Base-by-base conservation (phyloP, 2,329 filamentous ascomycete species). In the Thelonectria rubi region DNA sequence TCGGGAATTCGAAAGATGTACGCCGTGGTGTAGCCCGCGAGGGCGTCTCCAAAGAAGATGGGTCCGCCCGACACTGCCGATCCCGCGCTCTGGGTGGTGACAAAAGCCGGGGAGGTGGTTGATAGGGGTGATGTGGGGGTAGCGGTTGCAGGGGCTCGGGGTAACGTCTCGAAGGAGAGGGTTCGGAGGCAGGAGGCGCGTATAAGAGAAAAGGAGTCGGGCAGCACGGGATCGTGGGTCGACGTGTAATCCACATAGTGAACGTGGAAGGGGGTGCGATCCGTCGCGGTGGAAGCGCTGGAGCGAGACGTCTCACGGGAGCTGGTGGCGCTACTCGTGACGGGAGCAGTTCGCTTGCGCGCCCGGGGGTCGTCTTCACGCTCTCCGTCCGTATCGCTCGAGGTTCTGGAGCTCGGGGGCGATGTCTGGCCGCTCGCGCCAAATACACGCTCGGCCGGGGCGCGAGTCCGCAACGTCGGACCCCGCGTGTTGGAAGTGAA, bases 1-100 rank as follows among this genome's bases (percentile, higher is more conserved):
- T 91, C 88, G 7, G 88, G 85, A 43, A 91, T 88, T 24, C 88
- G 87, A 71, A 91, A 91, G 65, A 90, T 88, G 74, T 89, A 90
- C 14, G 88, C 88, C 0, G 88, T 91, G 0, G 88, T 91, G 75
- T 89, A 90, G 30, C 88, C 88, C 1, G 87, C 84, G 0, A 84
- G 73, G 1, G 86, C 82, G 69, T 91, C 88, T 30, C 88, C 88
- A 62, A 91, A 90, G 73, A 91, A 89, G 55, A 91, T 88, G 30
- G 88, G 87, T 0, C 88, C 88, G 3, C 87, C 88, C 3, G 86
- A 86, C 1, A 84, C 81, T 15, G 86, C 80, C 39, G 84, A 79
- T 57, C 84, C 79, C 63, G 84, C 73, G 71, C 80, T 80, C 67
- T 85, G 84, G 2, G 83, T 82, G 1, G 84, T 86, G 26, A 86